Conservation (phyloP, 495 filamentous ascomycete species). For the Filosporella fistucella region DNA sequence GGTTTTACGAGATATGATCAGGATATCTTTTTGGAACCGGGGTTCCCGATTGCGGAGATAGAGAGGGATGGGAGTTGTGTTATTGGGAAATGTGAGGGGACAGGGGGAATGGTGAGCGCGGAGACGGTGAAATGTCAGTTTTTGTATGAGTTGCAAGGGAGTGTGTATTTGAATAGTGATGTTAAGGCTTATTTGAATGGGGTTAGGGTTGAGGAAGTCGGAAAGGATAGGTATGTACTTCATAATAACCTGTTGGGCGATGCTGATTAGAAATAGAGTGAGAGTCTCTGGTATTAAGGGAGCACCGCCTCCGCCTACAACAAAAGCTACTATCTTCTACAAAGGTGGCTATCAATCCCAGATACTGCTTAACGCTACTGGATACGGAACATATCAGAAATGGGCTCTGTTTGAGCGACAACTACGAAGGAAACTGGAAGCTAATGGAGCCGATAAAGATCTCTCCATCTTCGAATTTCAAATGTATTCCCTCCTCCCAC, state of each 20-base stretch:
- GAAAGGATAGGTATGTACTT: slow-evolving; percentile 25
- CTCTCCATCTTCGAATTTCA: no score
- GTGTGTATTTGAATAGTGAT: slow-evolving; percentile 53
- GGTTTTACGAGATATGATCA: slow-evolving; percentile 46
- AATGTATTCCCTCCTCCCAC: no score
- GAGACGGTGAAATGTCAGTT: slow-evolving; percentile 50
- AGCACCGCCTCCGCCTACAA: slow-evolving; percentile 28
- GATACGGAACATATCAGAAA: no score
- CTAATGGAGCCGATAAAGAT: no score
- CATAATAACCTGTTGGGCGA: no score
- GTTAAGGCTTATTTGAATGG: slow-evolving; percentile 44
- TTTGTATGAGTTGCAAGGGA: slow-evolving; percentile 58
- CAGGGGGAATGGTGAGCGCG: slow-evolving; percentile 29
- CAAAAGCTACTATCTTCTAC: not conserved
- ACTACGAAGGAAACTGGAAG: no score
- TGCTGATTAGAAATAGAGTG: not conserved
- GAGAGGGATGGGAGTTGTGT: slow-evolving; percentile 39
- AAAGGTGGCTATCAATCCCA: slow-evolving; percentile 7
- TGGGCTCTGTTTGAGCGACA: no score
- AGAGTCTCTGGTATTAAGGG: not conserved
- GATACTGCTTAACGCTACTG: no score
- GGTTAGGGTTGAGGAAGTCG: slow-evolving; percentile 41
- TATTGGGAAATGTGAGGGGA: slow-evolving; percentile 14
- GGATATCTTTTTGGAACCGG: slow-evolving; percentile 27
- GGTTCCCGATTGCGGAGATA: slow-evolving; percentile 56